Percentiles rank a stretch among this genome's conserved stretches.
phyloP scores from a whole-genome alignment of 345 rosid genomes.

The Sonneratia caseolaris region DNA sequence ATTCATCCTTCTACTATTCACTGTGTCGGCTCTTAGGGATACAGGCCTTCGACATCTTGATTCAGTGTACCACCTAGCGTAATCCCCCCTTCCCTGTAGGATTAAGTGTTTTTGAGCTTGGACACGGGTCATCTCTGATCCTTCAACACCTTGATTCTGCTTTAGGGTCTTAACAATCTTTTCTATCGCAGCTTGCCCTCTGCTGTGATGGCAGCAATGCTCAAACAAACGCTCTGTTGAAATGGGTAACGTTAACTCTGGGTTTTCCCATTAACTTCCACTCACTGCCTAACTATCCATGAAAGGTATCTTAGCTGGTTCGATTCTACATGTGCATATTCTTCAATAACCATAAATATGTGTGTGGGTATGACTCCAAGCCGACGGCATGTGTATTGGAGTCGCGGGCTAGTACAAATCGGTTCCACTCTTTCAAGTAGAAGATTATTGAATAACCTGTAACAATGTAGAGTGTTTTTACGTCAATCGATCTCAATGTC shows the following conservation, averaged over 20 bases:
- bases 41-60: background rate
- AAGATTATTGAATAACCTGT: no score
- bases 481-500: no score
- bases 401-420: no score
- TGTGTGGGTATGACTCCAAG: no score
- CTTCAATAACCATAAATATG: no score
- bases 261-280: slow-evolving; percentile 13
- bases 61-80: slow-evolving; percentile 23
- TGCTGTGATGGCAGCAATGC: slow-evolving; percentile 58
- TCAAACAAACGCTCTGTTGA: slow-evolving; percentile 52
- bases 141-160: slow-evolving; percentile 35
- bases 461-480: no score
- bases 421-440: no score
- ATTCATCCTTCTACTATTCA: no score
- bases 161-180: slow-evolving; percentile 38
- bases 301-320: slow-evolving; percentile 29
- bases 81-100: slow-evolving; percentile 37
- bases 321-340: background rate
- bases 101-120: slow-evolving; percentile 47
- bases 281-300: slow-evolving; percentile 24
- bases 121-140: slow-evolving; percentile 51
- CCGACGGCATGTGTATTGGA: no score
- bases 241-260: slow-evolving; percentile 32
- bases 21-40: background rate
- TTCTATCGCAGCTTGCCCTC: slow-evolving; percentile 49